Conservation (phyloP, 768 basidiomycete species). For the Paxillus involutus region DNA sequence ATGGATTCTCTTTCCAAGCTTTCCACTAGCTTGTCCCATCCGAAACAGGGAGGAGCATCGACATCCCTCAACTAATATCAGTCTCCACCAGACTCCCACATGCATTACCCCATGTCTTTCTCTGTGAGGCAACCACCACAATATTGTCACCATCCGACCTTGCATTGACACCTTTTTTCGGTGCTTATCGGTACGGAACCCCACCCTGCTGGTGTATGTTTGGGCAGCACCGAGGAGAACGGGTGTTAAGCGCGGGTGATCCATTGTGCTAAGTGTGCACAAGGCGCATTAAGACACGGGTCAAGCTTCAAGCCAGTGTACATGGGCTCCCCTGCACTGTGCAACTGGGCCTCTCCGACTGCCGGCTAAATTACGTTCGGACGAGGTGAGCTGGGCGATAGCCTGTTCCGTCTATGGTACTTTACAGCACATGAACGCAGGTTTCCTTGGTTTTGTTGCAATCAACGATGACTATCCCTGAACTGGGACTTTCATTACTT, state of each 20-base stretch:
- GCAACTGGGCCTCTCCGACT: constrained; percentile 58
- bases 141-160: background rate
- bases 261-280: constrained; percentile 21
- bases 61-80: constrained; percentile 46
- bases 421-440: constrained; percentile 25
- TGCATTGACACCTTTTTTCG: background rate
- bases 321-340: constrained; percentile 50
- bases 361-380: constrained; percentile 67
- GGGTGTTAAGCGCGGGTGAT: constrained; percentile 22
- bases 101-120: constrained; percentile 57
- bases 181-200: constrained; percentile 64
- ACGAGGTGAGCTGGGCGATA: constrained; percentile 45
- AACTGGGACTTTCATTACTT: constrained; percentile 56
- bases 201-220: constrained; percentile 55
- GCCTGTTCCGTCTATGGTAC: background rate
- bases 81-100: constrained; percentile 64
- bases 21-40: background rate
- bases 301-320: too few species aligned
- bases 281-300: too few species aligned
- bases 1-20: constrained; percentile 5
- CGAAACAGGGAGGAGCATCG: constrained; percentile 42
- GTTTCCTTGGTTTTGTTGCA: constrained; percentile 57
- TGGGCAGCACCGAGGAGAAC: constrained; percentile 46
- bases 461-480: constrained; percentile 62
- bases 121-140: constrained; percentile 29